A percentile compares a stretch with the other conserved stretches of the same genome.
Conservation (phyloP, 176 grass and related monocot genomes). For the Oropetium thomaeum region DNA sequence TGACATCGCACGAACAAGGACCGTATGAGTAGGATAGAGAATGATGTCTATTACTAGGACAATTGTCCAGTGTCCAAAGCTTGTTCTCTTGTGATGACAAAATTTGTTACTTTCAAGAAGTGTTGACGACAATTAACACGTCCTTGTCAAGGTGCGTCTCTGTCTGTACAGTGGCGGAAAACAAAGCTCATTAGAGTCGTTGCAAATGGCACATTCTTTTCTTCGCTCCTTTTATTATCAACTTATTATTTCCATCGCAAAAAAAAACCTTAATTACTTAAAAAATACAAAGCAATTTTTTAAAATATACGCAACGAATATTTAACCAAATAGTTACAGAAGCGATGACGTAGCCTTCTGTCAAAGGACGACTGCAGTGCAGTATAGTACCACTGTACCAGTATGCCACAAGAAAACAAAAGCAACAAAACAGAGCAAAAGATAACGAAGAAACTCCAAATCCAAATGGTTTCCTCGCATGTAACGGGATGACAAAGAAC, state of each 20-base stretch:
- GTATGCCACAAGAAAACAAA: neutral
- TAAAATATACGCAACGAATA: neutral
- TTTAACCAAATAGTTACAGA: neutral
- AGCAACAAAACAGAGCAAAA: neutral
- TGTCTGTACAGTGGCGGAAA: neutral
- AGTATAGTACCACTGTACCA: no score
- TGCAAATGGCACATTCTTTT: slow-evolving; percentile 8
- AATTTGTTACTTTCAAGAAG: neutral
- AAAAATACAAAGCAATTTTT: neutral
- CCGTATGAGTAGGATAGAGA: no score
- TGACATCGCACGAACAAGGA: no score
- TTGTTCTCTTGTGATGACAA: neutral
- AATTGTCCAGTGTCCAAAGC: neutral
- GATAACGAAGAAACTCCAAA: slow-evolving; percentile 15
- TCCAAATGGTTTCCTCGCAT: slow-evolving; percentile 29
- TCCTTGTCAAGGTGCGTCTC: neutral
- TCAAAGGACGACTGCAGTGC: neutral
- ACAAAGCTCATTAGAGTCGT: neutral
- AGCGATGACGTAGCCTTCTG: neutral
- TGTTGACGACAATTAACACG: neutral
- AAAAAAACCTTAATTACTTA: no score
- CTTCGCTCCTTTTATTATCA: neutral
- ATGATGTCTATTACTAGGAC: neutral
- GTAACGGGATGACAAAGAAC: slow-evolving; percentile 28
- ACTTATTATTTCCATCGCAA: neutral